phyloP scores from a whole-genome alignment of 2,329 filamentous ascomycete species.

The Metarhizium rileyi region DNA sequence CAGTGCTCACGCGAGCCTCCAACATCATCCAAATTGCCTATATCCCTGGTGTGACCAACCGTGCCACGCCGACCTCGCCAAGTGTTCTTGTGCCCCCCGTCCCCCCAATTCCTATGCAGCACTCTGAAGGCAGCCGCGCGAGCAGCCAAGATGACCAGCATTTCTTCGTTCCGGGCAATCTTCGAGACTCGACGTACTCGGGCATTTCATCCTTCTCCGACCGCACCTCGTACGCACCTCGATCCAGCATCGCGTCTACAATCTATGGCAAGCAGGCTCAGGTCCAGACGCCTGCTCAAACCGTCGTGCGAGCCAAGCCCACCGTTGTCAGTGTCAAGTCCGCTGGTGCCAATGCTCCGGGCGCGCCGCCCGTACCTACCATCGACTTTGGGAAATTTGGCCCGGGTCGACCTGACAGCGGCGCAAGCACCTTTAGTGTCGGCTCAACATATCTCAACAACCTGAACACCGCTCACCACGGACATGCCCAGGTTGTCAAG shows the following conservation, averaged over 20 bases:
- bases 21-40: constrained; percentile 99
- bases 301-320: constrained; percentile 77
- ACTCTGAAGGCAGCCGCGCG: constrained; percentile 38
- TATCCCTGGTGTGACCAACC: constrained; percentile 92
- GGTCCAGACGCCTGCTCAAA: constrained; percentile 72
- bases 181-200: constrained; percentile 87
- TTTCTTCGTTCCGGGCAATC: constrained; percentile 85
- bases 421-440: constrained; percentile 52
- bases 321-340: constrained; percentile 90
- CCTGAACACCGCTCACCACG: constrained; percentile 48
- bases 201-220: constrained; percentile 57
- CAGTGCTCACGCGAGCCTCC: constrained; percentile 87
- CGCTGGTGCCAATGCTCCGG: constrained; percentile 40
- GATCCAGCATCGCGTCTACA: constrained; percentile 78
- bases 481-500: constrained; percentile 50
- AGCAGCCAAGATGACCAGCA: constrained; percentile 64
- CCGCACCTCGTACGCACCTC: constrained; percentile 51
- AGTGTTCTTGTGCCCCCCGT: constrained; percentile 81
- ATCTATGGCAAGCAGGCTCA: constrained; percentile 89
- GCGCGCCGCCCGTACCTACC: constrained; percentile 61
- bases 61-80: constrained; percentile 75
- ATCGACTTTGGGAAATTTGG: constrained; percentile 57
- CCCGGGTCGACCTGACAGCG: constrained; percentile 38
- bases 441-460: constrained; percentile 60
- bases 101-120: constrained; percentile 71